phyloP scores from a whole-genome alignment of 2,329 filamentous ascomycete genomes.

The Fusarium sp. region DNA sequence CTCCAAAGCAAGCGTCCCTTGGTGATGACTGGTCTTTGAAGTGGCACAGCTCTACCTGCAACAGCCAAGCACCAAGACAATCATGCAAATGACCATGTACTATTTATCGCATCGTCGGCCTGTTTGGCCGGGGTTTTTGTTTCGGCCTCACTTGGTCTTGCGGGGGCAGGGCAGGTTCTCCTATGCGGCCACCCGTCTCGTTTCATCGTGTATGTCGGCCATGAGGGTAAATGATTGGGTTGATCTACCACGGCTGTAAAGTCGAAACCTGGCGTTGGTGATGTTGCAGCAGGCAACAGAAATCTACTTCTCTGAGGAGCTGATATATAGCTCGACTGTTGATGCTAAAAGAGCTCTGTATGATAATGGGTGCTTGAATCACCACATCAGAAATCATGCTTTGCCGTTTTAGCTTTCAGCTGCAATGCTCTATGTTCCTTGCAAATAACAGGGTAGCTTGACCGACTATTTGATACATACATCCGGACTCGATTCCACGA shows the following conservation, averaged over 20 bases:
- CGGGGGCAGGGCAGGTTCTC: background rate
- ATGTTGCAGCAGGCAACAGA: constrained; percentile 1
- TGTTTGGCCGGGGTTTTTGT: constrained; percentile 17
- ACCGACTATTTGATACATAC: background rate
- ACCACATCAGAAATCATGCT: background rate
- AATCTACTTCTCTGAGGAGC: background rate
- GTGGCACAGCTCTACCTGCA: constrained; percentile 16
- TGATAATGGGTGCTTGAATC: background rate
- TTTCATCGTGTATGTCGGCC: constrained; percentile 19
- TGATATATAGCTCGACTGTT: background rate
- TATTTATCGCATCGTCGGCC: constrained; percentile 3
- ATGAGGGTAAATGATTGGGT: constrained; percentile 8
- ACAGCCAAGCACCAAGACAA: constrained; percentile 5
- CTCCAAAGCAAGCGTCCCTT: background rate
- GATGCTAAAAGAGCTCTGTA: background rate
- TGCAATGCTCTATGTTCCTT: background rate
- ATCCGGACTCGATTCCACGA: background rate
- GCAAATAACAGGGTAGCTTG: background rate
- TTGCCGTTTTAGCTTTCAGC: background rate
- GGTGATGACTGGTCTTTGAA: constrained; percentile 9
- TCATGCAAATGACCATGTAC: constrained; percentile 13
- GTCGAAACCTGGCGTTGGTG: background rate
- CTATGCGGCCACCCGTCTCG: constrained; percentile 24
- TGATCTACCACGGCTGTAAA: background rate
- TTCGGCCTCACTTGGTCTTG: constrained; percentile 20